Evolutionary conservation across 2,329 filamentous ascomycete species (phyloP), one percentile per base, ranked within the genome.

Genomic region (Dendryphion nanum): DNA sequence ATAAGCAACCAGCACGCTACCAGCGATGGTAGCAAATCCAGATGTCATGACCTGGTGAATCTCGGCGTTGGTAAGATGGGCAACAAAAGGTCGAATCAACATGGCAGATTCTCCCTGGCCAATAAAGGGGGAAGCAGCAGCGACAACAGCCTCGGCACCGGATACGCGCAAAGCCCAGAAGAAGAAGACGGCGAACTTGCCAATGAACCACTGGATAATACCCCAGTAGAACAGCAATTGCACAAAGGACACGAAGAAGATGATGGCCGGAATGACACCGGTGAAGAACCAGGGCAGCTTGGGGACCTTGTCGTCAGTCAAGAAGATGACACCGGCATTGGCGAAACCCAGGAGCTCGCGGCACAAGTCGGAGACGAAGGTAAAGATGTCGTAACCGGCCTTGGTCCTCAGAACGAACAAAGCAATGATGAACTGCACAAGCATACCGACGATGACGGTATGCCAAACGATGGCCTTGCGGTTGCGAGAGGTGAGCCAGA

Each of bases 231-330:
- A 94, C 30, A 94, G 68, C 24, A 95, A 79, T 67, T 94, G 86
- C 18, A 95, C 88, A n/a, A 95, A 75, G 1, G 89, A 82, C 41
- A 95, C 86, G 79, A 96, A 95, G 80, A 95, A 96, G 71, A 95
- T 88, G 68, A 96, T 94, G 55, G 90, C 83, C 0, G 90, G 89
- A n/a, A 94, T 76, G 45, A 95, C 89, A 34, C 76, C 72, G 34
- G 85, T 75, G 47, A 95, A 74, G 77, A 95, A 95, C 78, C 77
- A 89, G 4, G 55, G 50, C 1, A 74, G 56, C 3, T 53, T 16
- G 3, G 71, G 59, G 5, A 74, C 71, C 6, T 65, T 62, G 0
- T 53, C 37, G 12, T 71, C 69, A 0, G 82, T 85, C 51, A 96
- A 67, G 72, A 95, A 96, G 1, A 65, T 61, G 0, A 86, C 79